Base-by-base conservation (phyloP, 129 eudicot species). In the Tagetes patula region DNA sequence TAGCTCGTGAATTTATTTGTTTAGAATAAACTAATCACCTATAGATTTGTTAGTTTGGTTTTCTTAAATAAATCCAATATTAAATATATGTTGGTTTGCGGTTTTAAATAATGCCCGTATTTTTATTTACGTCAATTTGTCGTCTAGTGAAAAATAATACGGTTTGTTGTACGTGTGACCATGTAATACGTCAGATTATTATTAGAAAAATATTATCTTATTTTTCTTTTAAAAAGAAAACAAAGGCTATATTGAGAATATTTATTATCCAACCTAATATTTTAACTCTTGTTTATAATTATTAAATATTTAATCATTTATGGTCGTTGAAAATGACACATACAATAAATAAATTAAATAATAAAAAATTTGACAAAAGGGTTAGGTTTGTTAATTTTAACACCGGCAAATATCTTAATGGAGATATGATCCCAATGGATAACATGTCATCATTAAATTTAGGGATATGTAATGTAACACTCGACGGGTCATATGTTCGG, bases 331-430 rank as follows among this genome's bases (percentile, higher is more conserved):
- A 76, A 68, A 68, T 4, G 52, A 55, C 80, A 42, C 53, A 33
- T 6, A 7, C 1, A 59, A 72, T 3, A n/a, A 46, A 46, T 20
- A 20, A 20, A 20, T n/a, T n/a, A n/a, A n/a, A n/a, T n/a, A n/a
- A n/a, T 20, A 20, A 20, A 20, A 20, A 20, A 20, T 20, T 20
- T 20, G 27, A 42, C 5, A 45, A 42, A 14, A 65, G 48, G 54
- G 37, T 56, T 14, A 12, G 37, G 3, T 37, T 54, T 53, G 69
- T 73, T 60, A 73, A 27, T 63, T 64, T 45, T 43, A 36, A 55
- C 39, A 37, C 69, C 74, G 61, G 52, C 80, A 67, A 67, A 59
- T 55, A 76, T 76, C 80, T 66, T 66, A 76, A 54, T 14, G 59
- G 40, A 43, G 74, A 76, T 76, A 55, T 6, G 42, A 46, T 55